Percentiles rank a stretch among this genome's conserved stretches.
Conservation (phyloP, 2,329 filamentous ascomycete genomes). For the Sarocladium kiliense region DNA sequence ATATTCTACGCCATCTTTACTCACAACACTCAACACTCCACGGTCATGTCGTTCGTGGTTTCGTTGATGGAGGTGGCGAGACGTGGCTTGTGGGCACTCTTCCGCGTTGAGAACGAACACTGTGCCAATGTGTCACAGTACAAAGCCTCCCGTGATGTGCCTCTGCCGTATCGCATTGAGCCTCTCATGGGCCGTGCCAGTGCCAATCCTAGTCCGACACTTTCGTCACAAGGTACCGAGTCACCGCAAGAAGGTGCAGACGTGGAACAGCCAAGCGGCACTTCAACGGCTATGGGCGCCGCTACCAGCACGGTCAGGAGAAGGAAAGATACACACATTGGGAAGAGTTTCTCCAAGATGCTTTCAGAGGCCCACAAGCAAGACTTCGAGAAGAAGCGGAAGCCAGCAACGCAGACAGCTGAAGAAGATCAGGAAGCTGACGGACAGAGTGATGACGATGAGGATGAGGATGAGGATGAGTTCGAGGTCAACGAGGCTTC, state of each 20-base stretch:
- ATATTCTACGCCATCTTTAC: constrained; percentile 87
- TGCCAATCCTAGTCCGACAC: constrained; percentile 22
- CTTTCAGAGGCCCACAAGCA: constrained; percentile 81
- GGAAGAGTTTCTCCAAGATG: constrained; percentile 50
- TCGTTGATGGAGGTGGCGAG: constrained; percentile 75
- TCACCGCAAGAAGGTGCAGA: constrained; percentile 9
- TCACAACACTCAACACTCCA: constrained; percentile 74
- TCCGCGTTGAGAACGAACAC: constrained; percentile 97
- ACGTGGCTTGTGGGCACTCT: constrained; percentile 83
- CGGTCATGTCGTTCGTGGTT: constrained; percentile 74
- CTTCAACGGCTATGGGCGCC: constrained; percentile 18
- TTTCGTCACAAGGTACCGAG: constrained; percentile 13
- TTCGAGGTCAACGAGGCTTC: constrained; percentile 21
- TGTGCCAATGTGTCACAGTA: constrained; percentile 87
- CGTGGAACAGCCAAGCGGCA: constrained; percentile 7
- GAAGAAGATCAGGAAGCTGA: constrained; percentile 17
- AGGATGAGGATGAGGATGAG: constrained; percentile 23
- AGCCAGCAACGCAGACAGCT: constrained; percentile 22
- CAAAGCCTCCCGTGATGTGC: constrained; percentile 83
- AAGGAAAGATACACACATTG: constrained; percentile 24
- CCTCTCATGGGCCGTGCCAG: constrained; percentile 38
- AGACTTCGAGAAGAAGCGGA: constrained; percentile 80
- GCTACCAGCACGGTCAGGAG: constrained; percentile 21
- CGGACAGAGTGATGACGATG: constrained; percentile 22
- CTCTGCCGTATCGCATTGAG: constrained; percentile 70